These are phyloP conservation scores for Penicillium aurantiogriseum DNA, from an alignment of 2,329 filamentous ascomycete genomes.

Conservation along the genomic window DNA sequence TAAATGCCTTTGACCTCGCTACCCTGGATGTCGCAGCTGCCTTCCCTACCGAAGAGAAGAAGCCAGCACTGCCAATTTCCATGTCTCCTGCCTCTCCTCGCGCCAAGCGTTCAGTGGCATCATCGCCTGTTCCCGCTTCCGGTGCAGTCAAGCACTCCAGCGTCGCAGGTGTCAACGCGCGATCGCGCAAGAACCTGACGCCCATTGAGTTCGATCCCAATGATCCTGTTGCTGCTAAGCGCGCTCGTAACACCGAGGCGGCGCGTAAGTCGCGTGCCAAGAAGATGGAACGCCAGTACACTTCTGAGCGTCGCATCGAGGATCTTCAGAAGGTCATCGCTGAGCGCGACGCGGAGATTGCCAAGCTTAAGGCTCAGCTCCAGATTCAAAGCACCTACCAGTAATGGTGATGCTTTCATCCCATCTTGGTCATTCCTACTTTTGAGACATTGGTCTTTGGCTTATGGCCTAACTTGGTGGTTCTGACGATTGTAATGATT, in stretches of 20 bases:
- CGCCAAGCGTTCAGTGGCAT: conserved; percentile 29
- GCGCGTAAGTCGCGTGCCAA: conserved; percentile 89
- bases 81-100: conserved; percentile 34
- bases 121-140: conserved; percentile 22
- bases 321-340: conserved; percentile 57
- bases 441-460: not conserved
- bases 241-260: conserved; percentile 87
- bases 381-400: conserved; percentile 18
- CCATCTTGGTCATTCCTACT: not conserved
- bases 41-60: conserved; percentile 18
- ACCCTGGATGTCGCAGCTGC: conserved; percentile 29
- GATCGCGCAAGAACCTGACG: conserved; percentile 76
- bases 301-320: conserved; percentile 70
- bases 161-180: conserved; percentile 67
- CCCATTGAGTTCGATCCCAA: conserved; percentile 72
- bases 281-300: conserved; percentile 73
- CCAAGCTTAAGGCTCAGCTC: conserved; percentile 26
- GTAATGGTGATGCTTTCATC: conserved; percentile 18
- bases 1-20: conserved; percentile 31
- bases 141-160: conserved; percentile 61
- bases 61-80: conserved; percentile 23
- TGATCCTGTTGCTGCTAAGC: conserved; percentile 82
- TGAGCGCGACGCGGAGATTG: conserved; percentile 26
- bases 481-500: not conserved
- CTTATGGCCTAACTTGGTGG: not conserved